Base-by-base conservation (phyloP, 176 grass and related monocot species). In the Aechmea fasciata region DNA sequence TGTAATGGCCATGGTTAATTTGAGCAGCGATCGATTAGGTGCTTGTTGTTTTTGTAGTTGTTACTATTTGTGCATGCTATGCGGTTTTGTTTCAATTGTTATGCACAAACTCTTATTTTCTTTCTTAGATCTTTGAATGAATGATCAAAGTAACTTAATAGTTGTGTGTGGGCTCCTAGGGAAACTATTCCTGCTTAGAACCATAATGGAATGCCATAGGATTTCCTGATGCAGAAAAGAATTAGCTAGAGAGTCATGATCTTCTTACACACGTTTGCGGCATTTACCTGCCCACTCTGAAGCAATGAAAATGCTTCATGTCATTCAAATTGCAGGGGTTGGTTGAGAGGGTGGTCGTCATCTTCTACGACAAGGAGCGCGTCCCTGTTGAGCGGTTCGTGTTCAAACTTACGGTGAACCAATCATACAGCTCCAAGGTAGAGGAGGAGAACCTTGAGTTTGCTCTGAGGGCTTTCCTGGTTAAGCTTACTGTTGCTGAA, bases 331-430 rank as follows among this genome's bases (percentile, higher is more conserved):
- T 63, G 20, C 79, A 97, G 93, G 93, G 86, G 62, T 78, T 87
- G 74, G 72, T 87, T 10, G 84, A 97, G 77, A 87, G 86, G 73
- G 89, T 92, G 23, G 63, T 83, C 22, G 84, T 97, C 10, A 82
- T 92, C 75, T 90, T 97, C 80, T 87, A 92, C 10, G 86, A 85
- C 79, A 82, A 85, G 77, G 84, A 75, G 10, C 84, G 85, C 17
- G 51, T 90, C 29, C 82, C 89, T 26, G n/a, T 85, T 0, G 86
- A 97, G 86, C 92, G 90, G 57, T 97, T 97, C 68, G 93, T 92
- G 69, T 92, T 97, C 81, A 92, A 82, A 75, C 80, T 92, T 33
- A 59, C 47, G 24, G 70, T 97, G 47, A 80, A 85, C 76, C 93
- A 92, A 47, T 87, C 84, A 13, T 90, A 83, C 13, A 55, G 73